A percentile compares a stretch with the other conserved stretches of the same genome.
phyloP scores from a whole-genome alignment of 345 rosid genomes.

The Laguncularia racemosa region DNA sequence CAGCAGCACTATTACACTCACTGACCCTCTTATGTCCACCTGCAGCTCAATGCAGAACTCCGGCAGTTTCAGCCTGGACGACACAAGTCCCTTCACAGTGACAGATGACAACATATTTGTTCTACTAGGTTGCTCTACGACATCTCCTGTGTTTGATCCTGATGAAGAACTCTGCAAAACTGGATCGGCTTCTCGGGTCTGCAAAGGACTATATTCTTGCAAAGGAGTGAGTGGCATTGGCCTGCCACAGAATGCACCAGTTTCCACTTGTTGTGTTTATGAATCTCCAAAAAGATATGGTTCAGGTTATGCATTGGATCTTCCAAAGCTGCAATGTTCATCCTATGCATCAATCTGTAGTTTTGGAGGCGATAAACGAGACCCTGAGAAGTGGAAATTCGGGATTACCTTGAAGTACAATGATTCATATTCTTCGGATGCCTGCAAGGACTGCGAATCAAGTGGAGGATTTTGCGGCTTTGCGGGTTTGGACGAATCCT shows the following conservation, averaged over 20 bases:
- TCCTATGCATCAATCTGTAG: slow-evolving; percentile 46
- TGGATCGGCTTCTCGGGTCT: slow-evolving; percentile 51
- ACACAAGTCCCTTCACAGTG: slow-evolving; percentile 44
- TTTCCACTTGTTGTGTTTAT: slow-evolving; percentile 52
- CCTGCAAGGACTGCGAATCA: slow-evolving; percentile 49
- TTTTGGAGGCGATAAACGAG: slow-evolving; percentile 47
- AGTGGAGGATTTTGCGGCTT: slow-evolving; percentile 67
- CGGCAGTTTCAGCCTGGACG: slow-evolving; percentile 53
- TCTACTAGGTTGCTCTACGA: slow-evolving; percentile 56
- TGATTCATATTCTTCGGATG: slow-evolving; percentile 24
- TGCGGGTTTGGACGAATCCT: slow-evolving; percentile 46
- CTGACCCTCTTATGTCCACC: slow-evolving; percentile 59
- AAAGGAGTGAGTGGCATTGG: slow-evolving; percentile 54
- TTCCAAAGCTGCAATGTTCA: slow-evolving; percentile 59
- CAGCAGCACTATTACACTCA: slow-evolving; percentile 25
- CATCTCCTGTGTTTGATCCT: slow-evolving; percentile 56
- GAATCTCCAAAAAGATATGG: slow-evolving; percentile 41
- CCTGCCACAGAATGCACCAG: slow-evolving; percentile 41
- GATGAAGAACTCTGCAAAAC: slow-evolving; percentile 40
- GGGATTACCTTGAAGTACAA: slow-evolving; percentile 52
- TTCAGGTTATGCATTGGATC: slow-evolving; percentile 44
- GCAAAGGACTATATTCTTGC: slow-evolving; percentile 58
- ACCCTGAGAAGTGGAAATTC: slow-evolving; percentile 57
- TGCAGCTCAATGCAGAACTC: slow-evolving; percentile 61
- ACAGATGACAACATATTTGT: slow-evolving; percentile 40